These are phyloP conservation scores for Ilyonectria mors-panacis DNA, from an alignment of 2,329 filamentous ascomycete genomes.

Conservation along the genomic window DNA sequence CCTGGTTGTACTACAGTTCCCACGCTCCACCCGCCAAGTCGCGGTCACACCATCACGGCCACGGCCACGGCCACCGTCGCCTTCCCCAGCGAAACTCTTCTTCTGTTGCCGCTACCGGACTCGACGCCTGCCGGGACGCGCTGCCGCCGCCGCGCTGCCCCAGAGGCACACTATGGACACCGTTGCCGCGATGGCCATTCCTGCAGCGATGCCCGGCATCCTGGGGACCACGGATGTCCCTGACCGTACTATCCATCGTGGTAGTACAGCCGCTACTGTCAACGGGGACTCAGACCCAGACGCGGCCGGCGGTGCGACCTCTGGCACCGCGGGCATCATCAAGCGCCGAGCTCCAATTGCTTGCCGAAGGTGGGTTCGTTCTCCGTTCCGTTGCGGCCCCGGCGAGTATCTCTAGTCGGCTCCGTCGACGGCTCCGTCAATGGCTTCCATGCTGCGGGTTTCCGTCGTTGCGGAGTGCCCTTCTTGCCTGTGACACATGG, in stretches of 20 bases:
- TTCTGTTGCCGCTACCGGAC: constrained; percentile 9
- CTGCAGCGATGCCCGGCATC: constrained; percentile 15
- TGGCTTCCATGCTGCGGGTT: constrained; percentile 5
- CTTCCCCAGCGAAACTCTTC: constrained; percentile 3
- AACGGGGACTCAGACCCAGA: constrained; percentile 21
- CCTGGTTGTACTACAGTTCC: constrained; percentile 29
- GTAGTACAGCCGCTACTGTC: constrained; percentile 13
- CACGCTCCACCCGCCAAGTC: constrained; percentile 26
- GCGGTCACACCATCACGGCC: constrained; percentile 15
- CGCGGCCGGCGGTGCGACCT: constrained; percentile 23
- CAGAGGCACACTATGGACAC: constrained; percentile 27
- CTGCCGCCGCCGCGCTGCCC: constrained; percentile 11
- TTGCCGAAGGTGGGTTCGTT: constrained; percentile 63
- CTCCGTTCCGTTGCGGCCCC: constrained; percentile 18
- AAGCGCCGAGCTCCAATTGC: constrained; percentile 68
- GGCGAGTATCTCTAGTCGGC: background rate
- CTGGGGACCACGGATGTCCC: constrained; percentile 13
- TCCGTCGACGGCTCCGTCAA: background rate
- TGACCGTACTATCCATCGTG: constrained; percentile 21
- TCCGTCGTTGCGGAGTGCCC: background rate
- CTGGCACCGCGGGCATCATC: constrained; percentile 46
- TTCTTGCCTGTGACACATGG: constrained; percentile 5
- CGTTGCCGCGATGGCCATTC: constrained; percentile 23
- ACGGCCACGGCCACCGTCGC: constrained; percentile 10
- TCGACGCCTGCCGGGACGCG: constrained; percentile 26